Evolutionary conservation across 148 eudicot species (phyloP).

Genomic region (Spergularia bocconei): DNA sequence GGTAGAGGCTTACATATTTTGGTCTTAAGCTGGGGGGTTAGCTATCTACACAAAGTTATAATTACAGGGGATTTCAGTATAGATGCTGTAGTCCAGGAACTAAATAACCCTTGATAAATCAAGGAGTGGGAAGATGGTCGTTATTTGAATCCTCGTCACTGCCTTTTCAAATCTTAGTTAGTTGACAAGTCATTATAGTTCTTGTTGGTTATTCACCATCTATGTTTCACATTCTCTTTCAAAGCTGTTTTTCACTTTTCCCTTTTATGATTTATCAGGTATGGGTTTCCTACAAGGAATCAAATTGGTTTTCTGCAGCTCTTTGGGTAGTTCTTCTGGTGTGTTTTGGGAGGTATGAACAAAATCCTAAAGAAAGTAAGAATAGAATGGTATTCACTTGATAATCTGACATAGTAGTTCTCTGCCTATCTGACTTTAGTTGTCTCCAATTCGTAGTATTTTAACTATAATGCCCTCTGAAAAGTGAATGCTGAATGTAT

Average conservation of each 20-base stretch:
- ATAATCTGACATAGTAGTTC: no score
- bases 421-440: background rate
- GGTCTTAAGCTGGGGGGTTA: background rate
- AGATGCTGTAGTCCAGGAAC: background rate
- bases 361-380: background rate
- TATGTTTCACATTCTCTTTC: background rate
- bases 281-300: slow-evolving; percentile 82
- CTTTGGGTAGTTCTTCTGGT: slow-evolving; percentile 61
- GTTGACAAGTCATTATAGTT: background rate
- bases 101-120: background rate
- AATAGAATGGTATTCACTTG: no score
- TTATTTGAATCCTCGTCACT: background rate
- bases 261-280: slow-evolving; percentile 34
- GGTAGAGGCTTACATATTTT: background rate
- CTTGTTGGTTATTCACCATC: background rate
- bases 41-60: background rate
- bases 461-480: background rate
- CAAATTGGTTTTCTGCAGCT: slow-evolving; percentile 50
- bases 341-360: slow-evolving; percentile 71
- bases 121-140: background rate
- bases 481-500: no score
- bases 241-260: background rate
- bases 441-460: background rate
- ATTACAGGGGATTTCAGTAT: no score
- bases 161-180: background rate